Evolutionary conservation across 129 eudicot species (phyloP), one percentile per base, ranked within the genome.

Genomic region (Heracleum sosnowskyi): DNA sequence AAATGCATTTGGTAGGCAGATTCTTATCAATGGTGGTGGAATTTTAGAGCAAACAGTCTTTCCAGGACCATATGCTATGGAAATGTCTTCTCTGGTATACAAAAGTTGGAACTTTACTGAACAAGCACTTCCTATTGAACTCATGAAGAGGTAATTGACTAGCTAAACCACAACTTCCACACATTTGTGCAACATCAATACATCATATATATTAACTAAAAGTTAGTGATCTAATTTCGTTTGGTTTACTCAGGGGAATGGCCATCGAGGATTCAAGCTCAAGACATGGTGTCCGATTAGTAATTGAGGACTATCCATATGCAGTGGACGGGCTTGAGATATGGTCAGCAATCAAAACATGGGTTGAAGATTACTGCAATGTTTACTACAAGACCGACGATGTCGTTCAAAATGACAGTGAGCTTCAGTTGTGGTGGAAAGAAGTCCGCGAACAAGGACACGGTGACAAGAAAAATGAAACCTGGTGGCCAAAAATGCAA

Each of bases 271-370:
- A 87, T 69, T 20, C 82, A 29, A 73, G 63, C 20, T 29, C 79
- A 36, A 82, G 66, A 17, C 85, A 86, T 42, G 91, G 93, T 26
- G 62, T 85, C 33, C 79, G 83, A 2, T 76, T 89, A 73, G 26
- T 82, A 2, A 84, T 91, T 17, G 83, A 91, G 77, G 96, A 91
- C 81, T 91, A 91, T 75, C 96, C 96, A 10, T 91, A 76, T 62
- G 96, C 93, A 13, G 91, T 85, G 20, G 96, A 91, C 60, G 96
- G 97, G 7, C 91, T 89, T 7, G 89, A 89, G 77, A 89, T 91
- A 17, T 91, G 97, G 93, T 78, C 84, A 18, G 90, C 97, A 39
- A 91, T 89, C 49, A 80, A 89, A 84, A 41, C 86, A 46, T 89
- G 93, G 93, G 91, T 91, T 0, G 75, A 77, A 20, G 93, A 91